Evolutionary conservation across 78 protist genomes (phyloP).

Genomic region (Dictyostelium citrinum): DNA sequence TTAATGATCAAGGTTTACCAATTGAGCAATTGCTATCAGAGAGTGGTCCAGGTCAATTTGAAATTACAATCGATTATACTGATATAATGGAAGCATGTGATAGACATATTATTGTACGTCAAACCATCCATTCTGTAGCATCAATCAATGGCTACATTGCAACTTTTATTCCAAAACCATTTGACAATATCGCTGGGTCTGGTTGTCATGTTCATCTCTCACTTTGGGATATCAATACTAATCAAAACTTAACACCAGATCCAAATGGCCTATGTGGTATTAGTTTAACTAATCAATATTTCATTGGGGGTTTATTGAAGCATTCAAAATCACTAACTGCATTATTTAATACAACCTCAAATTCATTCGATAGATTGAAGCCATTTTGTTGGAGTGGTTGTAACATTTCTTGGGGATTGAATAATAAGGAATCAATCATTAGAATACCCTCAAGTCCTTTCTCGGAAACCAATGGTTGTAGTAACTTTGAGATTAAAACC

Average conservation of each 20-base stretch:
- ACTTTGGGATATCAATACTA: not conserved
- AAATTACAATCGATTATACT: constrained; percentile 22
- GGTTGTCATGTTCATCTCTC: constrained; percentile 66
- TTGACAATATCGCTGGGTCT: not conserved
- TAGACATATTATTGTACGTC: constrained; percentile 19
- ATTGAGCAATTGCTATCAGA: constrained; percentile 34
- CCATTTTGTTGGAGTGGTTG: constrained; percentile 51
- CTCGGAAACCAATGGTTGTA: not conserved
- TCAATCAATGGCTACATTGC: constrained; percentile 18
- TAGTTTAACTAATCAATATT: not conserved
- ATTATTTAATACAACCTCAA: not conserved
- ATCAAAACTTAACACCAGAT: not conserved
- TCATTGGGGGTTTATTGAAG: constrained; percentile 26
- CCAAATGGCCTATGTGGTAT: not conserved
- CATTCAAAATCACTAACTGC: constrained; percentile 34
- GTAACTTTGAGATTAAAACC: constrained; percentile 43
- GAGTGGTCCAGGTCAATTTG: constrained; percentile 58
- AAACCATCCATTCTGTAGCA: constrained; percentile 24
- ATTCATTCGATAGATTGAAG: not conserved
- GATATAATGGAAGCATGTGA: constrained; percentile 47
- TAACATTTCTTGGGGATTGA: constrained; percentile 33
- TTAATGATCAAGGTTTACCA: constrained; percentile 5
- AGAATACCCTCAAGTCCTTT: constrained; percentile 23
- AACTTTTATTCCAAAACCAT: constrained; percentile 33
- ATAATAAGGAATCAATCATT: constrained; percentile 46